These are phyloP conservation scores for Aquilaria yunnanensis DNA, from an alignment of 345 rosid species.

Conservation along the genomic window DNA sequence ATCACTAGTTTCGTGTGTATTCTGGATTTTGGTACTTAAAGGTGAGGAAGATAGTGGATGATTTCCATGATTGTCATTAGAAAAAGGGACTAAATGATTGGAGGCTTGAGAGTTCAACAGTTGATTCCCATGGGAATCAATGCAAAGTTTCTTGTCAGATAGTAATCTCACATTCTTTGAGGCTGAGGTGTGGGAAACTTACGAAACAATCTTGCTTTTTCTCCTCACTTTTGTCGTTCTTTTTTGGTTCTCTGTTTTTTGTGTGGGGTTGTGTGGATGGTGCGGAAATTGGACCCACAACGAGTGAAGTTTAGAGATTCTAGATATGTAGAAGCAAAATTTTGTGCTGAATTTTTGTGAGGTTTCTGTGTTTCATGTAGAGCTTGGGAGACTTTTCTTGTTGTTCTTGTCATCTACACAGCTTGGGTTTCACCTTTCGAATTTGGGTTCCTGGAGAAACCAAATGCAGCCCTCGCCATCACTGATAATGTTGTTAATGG, in stretches of 20 bases:
- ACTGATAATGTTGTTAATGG: constrained; percentile 77
- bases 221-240: neutral
- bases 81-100: constrained; percentile 1
- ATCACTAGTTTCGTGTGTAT: neutral
- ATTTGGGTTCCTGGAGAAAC: constrained; percentile 67
- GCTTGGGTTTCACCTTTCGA: constrained; percentile 98
- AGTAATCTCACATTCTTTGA: neutral
- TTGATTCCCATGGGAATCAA: constrained; percentile 16
- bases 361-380: constrained; percentile 31
- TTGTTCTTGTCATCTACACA: constrained; percentile 68
- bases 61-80: neutral
- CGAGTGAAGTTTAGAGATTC: neutral
- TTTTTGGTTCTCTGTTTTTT: neutral
- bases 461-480: constrained; percentile 46
- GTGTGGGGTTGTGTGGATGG: neutral
- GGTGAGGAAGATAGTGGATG: neutral
- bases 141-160: constrained; percentile 8
- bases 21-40: neutral
- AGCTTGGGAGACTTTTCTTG: constrained; percentile 71
- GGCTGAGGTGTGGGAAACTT: neutral
- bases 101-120: constrained; percentile 7
- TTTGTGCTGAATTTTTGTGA: neutral
- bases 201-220: neutral
- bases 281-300: too few relatives aligned
- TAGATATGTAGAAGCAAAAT: neutral